Evolutionary conservation across 2,329 filamentous ascomycete genomes (phyloP), one percentile per base, ranked within the genome.

Genomic region (Monascus ruber): DNA sequence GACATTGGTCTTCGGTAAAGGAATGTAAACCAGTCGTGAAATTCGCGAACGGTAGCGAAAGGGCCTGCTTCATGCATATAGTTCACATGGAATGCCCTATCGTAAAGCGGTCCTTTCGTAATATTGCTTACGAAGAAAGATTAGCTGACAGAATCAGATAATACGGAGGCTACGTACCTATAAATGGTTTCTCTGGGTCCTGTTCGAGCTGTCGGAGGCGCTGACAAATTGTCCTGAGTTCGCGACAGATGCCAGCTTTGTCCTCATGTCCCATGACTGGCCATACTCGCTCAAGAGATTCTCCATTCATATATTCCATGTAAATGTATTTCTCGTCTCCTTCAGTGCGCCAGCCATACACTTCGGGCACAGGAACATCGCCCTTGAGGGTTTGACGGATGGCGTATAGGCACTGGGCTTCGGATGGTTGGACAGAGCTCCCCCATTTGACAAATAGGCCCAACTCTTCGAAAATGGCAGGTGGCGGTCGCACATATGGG

Each of bases 401-500:
- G 9, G 46, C 47, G 49, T 55, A 60, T 9, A 62, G 52, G 39
- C 37, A 49, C 45, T 56, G 52, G 24, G 43, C 60, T 42, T 64
- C 59, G 4, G 52, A 42, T 35, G 59, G 38, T 11, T 39, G 38
- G 5, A 53, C 43, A 17, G 40, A 9, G 26, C 31, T 44, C 39
- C 56, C 59, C 47, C 50, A 59, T 41, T 63, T 64, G 11, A 62
- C 54, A 39, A 63, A 44, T 26, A 63, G 45, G 7, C 50, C 47
- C 29, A 61, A 38, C 24, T 52, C 26, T 42, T 53, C 44, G 34
- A 62, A 59, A 11, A 49, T 36, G 9, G 52, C 50, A 32, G 56
- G 55, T 24, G 43, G 42, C 10, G 50, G 50, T 41, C 35, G 29
- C 10, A 45, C 34, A 44, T 40, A 29, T 35, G 39, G 38, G 7